phyloP scores from a whole-genome alignment of 2,329 filamentous ascomycete genomes.

The Pseudocercospora fuligena region DNA sequence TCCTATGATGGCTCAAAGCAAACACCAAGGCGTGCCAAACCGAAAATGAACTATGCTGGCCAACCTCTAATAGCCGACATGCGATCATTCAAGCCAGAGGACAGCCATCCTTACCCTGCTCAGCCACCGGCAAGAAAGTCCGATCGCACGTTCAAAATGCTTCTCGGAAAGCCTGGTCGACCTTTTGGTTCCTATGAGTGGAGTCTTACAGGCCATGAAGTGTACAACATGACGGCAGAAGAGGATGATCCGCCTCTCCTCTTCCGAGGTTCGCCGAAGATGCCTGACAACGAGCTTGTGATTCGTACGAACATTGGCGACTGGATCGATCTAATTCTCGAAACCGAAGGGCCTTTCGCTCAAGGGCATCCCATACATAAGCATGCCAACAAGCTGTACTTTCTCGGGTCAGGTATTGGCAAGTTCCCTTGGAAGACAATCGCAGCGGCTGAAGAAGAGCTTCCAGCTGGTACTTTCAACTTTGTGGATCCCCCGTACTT shows the following conservation, averaged over 20 bases:
- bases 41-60: slow-evolving; percentile 59
- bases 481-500: slow-evolving; percentile 59
- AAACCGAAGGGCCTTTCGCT: slow-evolving; percentile 22
- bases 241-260: slow-evolving; percentile 21
- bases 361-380: slow-evolving; percentile 66
- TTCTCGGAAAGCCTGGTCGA: slow-evolving; percentile 26
- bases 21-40: slow-evolving; percentile 25
- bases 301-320: slow-evolving; percentile 37
- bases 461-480: slow-evolving; percentile 58
- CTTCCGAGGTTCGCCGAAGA: slow-evolving; percentile 6
- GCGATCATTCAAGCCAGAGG: slow-evolving; percentile 22
- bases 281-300: slow-evolving; percentile 14
- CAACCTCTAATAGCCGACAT: slow-evolving; percentile 36
- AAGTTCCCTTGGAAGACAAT: slow-evolving; percentile 60
- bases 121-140: slow-evolving; percentile 15
- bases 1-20: slow-evolving; percentile 47
- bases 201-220: slow-evolving; percentile 24
- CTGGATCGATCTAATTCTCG: slow-evolving; percentile 41
- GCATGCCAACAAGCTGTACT: slow-evolving; percentile 65
- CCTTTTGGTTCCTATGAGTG: slow-evolving; percentile 29
- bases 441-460: slow-evolving; percentile 53
- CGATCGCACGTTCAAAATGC: slow-evolving; percentile 27
- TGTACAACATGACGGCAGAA: slow-evolving; percentile 27
- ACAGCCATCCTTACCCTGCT: slow-evolving; percentile 27
- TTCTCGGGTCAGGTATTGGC: slow-evolving; percentile 56